These are phyloP conservation scores for Gracilaria caudata DNA, from an alignment of 23 red algal genomes.

Conservation along the genomic window DNA sequence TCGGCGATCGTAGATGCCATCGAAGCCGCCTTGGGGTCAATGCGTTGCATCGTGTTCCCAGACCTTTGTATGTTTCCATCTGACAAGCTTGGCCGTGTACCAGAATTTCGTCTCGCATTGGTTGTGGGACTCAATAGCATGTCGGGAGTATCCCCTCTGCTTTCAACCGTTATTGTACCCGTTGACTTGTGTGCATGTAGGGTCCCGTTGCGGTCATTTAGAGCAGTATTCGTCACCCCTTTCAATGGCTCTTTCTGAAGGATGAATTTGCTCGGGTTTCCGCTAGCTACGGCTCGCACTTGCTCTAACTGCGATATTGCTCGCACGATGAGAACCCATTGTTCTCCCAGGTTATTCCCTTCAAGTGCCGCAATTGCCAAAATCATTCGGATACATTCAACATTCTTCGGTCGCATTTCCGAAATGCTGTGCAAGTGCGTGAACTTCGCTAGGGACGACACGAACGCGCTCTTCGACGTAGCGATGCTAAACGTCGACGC, in stretches of 20 bases:
- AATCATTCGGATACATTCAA: constrained; percentile 88
- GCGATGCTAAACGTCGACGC: constrained; percentile 86
- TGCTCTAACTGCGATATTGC: constrained; percentile 87
- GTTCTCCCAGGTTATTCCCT: constrained; percentile 90
- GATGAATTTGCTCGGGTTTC: constrained; percentile 51
- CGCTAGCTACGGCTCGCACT: constrained; percentile 62
- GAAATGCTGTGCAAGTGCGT: constrained; percentile 83
- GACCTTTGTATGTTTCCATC: background rate
- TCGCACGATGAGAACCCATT: constrained; percentile 83
- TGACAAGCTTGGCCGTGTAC: constrained; percentile 15
- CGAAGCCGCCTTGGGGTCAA: constrained; percentile 69
- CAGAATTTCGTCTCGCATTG: constrained; percentile 9
- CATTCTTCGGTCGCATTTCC: constrained; percentile 89
- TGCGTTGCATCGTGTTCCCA: background rate
- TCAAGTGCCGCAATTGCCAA: constrained; percentile 85
- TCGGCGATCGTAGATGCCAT: constrained; percentile 60
- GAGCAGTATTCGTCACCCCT: constrained; percentile 11
- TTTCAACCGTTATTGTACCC: background rate
- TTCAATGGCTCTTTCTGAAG: constrained; percentile 57
- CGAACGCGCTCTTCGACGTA: constrained; percentile 83
- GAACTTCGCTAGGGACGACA: constrained; percentile 87
- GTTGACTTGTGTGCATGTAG: background rate
- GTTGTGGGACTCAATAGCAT: background rate
- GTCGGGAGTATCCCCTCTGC: background rate
- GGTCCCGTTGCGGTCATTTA: background rate